Conservation (phyloP, 164 flowering plant genomes). For the Vitis rupestris region DNA sequence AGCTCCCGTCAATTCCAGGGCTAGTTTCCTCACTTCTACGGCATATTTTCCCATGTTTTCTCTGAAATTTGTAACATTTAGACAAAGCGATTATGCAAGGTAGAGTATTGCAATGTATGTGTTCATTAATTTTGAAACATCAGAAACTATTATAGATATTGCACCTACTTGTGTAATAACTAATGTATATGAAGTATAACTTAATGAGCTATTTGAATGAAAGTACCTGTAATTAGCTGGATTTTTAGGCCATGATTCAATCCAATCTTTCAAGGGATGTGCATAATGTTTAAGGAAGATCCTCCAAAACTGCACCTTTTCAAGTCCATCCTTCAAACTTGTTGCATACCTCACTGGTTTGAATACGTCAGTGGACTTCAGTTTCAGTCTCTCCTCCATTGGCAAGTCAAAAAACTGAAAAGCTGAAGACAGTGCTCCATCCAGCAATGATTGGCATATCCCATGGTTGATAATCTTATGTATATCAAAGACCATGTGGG, state of each 20-base stretch:
- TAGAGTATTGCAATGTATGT: too few species aligned
- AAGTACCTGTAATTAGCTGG: constrained; percentile 41
- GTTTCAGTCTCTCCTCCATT: constrained; percentile 25
- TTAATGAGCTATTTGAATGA: too few species aligned
- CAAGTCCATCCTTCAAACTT: constrained; percentile 46
- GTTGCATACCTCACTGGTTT: constrained; percentile 55
- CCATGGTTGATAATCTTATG: constrained; percentile 50
- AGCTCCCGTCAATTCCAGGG: constrained; percentile 28
- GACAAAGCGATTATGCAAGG: background rate
- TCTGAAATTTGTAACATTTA: constrained; percentile 17
- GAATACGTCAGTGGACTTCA: constrained; percentile 42
- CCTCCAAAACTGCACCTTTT: constrained; percentile 52
- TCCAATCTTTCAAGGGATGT: constrained; percentile 47
- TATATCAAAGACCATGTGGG: background rate
- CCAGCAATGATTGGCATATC: constrained; percentile 24
- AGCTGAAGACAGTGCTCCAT: constrained; percentile 32
- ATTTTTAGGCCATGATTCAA: constrained; percentile 43
- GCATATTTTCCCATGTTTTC: constrained; percentile 49
- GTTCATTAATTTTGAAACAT: too few species aligned
- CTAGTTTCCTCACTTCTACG: constrained; percentile 31
- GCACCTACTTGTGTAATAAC: too few species aligned
- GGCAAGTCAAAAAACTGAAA: constrained; percentile 42
- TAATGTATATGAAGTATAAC: too few species aligned
- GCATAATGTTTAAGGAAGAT: constrained; percentile 61
- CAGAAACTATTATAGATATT: too few species aligned